Percentiles rank a stretch among this genome's conserved stretches.
phyloP scores from a whole-genome alignment of 805 yeast genomes.

The Lachancea thermotolerans region DNA sequence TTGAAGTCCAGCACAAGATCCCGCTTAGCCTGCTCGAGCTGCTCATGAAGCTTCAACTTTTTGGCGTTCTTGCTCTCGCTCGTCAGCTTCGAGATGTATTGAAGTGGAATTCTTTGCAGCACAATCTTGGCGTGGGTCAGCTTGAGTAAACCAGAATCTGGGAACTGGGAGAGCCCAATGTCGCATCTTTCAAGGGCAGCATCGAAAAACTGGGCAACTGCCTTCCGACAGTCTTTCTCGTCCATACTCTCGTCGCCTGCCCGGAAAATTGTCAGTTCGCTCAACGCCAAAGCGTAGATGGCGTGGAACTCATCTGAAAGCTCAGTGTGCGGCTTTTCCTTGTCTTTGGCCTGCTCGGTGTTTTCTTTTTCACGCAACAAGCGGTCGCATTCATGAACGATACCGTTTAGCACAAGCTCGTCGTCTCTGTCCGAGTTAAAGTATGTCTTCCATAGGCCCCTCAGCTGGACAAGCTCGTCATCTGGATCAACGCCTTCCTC shows the following conservation, averaged over 20 bases:
- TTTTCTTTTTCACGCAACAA: constrained; percentile 42
- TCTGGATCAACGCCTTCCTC: constrained; percentile 64
- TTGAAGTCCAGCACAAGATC: constrained; percentile 41
- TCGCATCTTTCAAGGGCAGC: constrained; percentile 68
- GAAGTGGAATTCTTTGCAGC: constrained; percentile 53
- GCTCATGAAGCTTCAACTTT: constrained; percentile 33
- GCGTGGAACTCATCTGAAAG: constrained; percentile 55
- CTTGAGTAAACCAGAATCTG: constrained; percentile 40
- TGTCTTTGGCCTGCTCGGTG: constrained; percentile 12
- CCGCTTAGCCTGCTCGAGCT: constrained; percentile 42
- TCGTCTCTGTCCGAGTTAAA: constrained; percentile 48
- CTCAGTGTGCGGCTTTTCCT: constrained; percentile 9
- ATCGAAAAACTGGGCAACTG: constrained; percentile 51
- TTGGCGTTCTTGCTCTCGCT: constrained; percentile 32
- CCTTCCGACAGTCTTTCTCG: constrained; percentile 28
- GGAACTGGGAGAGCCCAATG: constrained; percentile 46
- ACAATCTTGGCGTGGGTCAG: constrained; percentile 51
- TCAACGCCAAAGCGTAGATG: constrained; percentile 65
- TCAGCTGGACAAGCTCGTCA: constrained; percentile 72
- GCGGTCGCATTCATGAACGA: constrained; percentile 89
- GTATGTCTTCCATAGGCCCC: constrained; percentile 66
- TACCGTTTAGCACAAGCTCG: constrained; percentile 67
- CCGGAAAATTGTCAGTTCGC: constrained; percentile 56
- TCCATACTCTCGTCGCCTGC: constrained; percentile 28
- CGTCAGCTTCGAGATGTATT: constrained; percentile 46